Evolutionary conservation across 1,284 basidiomycete genomes (phyloP).

Genomic region (Ganoderma sp.): DNA sequence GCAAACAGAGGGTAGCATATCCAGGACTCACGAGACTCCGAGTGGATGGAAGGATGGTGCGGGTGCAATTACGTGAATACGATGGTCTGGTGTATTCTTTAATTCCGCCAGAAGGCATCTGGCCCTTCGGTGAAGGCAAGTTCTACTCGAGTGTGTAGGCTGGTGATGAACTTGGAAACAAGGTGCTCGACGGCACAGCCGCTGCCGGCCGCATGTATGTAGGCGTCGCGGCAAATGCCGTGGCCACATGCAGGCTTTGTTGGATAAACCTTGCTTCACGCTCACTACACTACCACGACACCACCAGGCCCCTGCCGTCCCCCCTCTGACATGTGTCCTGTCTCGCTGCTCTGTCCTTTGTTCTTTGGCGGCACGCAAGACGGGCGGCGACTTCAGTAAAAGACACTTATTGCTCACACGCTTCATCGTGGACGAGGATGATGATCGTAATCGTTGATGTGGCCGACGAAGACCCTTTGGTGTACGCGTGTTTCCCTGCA

Average conservation of each 20-base stretch:
- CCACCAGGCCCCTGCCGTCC: not conserved
- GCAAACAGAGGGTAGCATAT: not conserved
- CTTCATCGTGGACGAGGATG: not conserved
- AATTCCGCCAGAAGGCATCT: not conserved
- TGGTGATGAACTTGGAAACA: not conserved
- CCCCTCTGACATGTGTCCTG: not conserved
- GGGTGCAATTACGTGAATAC: not conserved
- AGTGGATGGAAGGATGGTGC: not conserved
- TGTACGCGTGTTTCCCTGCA: slow-evolving; percentile 17
- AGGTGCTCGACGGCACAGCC: slow-evolving; percentile 3
- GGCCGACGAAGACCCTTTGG: slow-evolving; percentile 8
- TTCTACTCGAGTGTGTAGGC: not conserved
- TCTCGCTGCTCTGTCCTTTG: not conserved
- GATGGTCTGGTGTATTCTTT: not conserved
- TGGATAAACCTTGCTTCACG: not conserved
- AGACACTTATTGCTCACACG: not conserved
- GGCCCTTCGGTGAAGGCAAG: slow-evolving; percentile 3
- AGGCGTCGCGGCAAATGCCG: slow-evolving; percentile 14
- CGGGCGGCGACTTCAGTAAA: not conserved
- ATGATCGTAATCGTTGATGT: slow-evolving; percentile 6
- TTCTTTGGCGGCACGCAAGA: not conserved
- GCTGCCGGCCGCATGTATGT: not conserved
- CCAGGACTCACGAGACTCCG: not conserved
- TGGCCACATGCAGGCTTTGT: not conserved
- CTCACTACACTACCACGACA: slow-evolving; percentile 1